Conservation (phyloP, 1,139 yeast genomes). For the Yamadazyma siamensis region DNA sequence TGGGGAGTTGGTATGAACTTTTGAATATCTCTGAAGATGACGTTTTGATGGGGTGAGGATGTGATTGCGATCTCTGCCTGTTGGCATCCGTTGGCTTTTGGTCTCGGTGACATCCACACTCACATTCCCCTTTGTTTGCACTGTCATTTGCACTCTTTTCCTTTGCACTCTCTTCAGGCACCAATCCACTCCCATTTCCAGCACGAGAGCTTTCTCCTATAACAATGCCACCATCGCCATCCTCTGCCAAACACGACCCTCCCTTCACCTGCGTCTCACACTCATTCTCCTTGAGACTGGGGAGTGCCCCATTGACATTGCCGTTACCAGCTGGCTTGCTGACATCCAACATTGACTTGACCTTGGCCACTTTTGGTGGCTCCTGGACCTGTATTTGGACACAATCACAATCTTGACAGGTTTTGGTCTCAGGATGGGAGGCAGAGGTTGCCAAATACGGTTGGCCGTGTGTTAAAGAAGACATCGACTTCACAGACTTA, state of each 20-base stretch:
- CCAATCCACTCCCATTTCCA: too few relatives aligned
- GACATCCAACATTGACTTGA: slow-evolving; percentile 12
- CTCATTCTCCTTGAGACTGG: slow-evolving; percentile 25
- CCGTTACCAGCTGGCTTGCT: too few relatives aligned
- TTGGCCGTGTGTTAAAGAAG: slow-evolving; percentile 24
- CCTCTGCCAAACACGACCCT: too few relatives aligned
- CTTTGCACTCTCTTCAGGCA: slow-evolving; percentile 1
- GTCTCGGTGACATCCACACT: slow-evolving; percentile 2
- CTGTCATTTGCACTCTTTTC: neutral
- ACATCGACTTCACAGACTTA: slow-evolving; percentile 23
- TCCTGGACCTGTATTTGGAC: slow-evolving; percentile 11
- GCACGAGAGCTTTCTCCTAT: too few relatives aligned
- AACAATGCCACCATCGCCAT: too few relatives aligned
- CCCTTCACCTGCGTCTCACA: too few relatives aligned
- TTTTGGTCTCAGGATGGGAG: too few relatives aligned
- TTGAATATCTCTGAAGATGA: slow-evolving; percentile 4
- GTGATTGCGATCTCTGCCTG: slow-evolving; percentile 6
- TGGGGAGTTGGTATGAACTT: neutral
- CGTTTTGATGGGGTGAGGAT: slow-evolving; percentile 6
- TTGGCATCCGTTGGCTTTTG: neutral
- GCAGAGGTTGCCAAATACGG: too few relatives aligned
- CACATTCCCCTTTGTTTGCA: slow-evolving; percentile 1
- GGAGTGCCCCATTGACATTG: too few relatives aligned
- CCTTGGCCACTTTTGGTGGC: slow-evolving; percentile 9
- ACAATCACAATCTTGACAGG: slow-evolving; percentile 7